Percentiles rank a stretch among this genome's conserved stretches.
Evolutionary conservation across 257 asterid genomes (phyloP).

Genomic region (Osmanthus fragrans): DNA sequence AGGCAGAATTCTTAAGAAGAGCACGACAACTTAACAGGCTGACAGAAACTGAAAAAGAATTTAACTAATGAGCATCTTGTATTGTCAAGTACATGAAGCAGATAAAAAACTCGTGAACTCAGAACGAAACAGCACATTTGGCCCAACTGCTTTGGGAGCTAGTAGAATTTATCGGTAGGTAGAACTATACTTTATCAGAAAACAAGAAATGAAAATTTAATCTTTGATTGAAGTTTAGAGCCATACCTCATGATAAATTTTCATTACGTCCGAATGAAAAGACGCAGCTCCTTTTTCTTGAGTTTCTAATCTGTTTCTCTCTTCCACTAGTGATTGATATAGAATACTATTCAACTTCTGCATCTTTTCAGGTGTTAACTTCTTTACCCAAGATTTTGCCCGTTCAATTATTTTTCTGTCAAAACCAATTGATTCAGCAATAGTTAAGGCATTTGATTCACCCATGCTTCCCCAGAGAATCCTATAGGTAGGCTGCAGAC

Average conservation of each 20-base stretch:
- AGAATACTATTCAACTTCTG: conserved; percentile 64
- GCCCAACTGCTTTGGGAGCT: neutral
- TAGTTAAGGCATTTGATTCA: conserved; percentile 81
- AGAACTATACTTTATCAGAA: neutral
- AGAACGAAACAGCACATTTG: neutral
- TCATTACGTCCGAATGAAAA: conserved; percentile 60
- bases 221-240: conserved; percentile 9
- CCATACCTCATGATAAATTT: conserved; percentile 68
- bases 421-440: conserved; percentile 81
- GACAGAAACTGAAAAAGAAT: neutral
- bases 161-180: neutral
- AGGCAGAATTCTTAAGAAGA: neutral
- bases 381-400: conserved; percentile 77
- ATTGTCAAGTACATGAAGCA: neutral
- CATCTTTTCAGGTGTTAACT: conserved; percentile 82
- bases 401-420: conserved; percentile 57
- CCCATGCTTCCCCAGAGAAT: conserved; percentile 95
- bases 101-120: neutral
- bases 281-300: conserved; percentile 66
- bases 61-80: neutral
- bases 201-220: neutral
- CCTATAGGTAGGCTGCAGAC: conserved; percentile 76
- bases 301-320: conserved; percentile 63
- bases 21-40: neutral
- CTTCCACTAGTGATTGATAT: conserved; percentile 74